Evolutionary conservation across 2,329 filamentous ascomycete species (phyloP), one percentile per base, ranked within the genome.

Genomic region (Ramularia endophylla): DNA sequence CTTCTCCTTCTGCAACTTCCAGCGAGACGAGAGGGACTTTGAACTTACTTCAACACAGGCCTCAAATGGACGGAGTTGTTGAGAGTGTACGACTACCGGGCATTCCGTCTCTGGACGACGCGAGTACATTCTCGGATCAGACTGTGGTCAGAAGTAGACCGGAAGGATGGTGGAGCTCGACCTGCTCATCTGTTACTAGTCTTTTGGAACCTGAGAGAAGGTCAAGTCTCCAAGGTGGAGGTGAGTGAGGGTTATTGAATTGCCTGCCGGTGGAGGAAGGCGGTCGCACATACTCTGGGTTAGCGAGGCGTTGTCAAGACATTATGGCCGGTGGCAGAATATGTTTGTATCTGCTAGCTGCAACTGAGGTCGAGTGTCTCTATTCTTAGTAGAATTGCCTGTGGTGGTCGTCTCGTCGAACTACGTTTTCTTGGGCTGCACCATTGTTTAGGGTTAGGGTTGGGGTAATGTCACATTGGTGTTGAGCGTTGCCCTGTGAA

Each of bases 161-260:
- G 2, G 51, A 53, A 36, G 51, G 51, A 3, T 52, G 51, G 51
- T 53, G 51, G 51, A 46, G 41, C 25, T 48, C 45, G 12, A 51
- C 48, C 15, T 51, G 43, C 33, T 50, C 51, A 4, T 43, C 40
- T 28, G 28, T 41, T 27, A 35, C 40, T 25, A 52, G 47, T 31
- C 38, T 51, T 15, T 17, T 50, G 3, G 44, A 34, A 25, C 22
- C 22, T 6, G 22, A 25, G 22, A 25, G 22, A 25, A 6, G 6
- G 22, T n/a, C n/a, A n/a, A n/a, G n/a, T n/a, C n/a, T n/a, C n/a
- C n/a, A n/a, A n/a, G n/a, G n/a, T n/a, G n/a, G n/a, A n/a, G 22
- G 6, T 25, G 22, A 25, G 22, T 25, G 22, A 25, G 6, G 22
- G 6, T 19, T 17, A 20, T 2, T 32, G 30, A 32, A 2, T 8